Evolutionary conservation across 225 moss, liverwort and hornwort genomes (phyloP).

Genomic region (Ulota crispa): DNA sequence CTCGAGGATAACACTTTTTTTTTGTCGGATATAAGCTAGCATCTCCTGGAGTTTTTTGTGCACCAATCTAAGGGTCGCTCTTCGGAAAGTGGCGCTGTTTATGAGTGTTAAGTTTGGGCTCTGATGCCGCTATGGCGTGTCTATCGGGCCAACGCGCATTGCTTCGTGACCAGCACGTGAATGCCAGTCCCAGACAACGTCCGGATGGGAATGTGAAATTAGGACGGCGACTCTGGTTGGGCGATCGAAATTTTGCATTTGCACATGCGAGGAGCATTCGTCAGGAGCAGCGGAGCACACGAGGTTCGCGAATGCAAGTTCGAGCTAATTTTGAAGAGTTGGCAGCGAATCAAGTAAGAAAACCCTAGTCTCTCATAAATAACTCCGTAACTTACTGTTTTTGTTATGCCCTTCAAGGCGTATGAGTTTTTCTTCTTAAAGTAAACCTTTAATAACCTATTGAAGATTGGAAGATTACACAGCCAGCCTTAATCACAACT

Average conservation of each 20-base stretch:
- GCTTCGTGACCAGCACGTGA: conserved; percentile 17
- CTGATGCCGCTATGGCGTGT: conserved; percentile 23
- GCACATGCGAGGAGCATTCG: not conserved
- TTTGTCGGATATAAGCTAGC: not conserved
- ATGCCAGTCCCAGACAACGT: not conserved
- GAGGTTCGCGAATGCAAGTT: conserved; percentile 23
- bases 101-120: not conserved
- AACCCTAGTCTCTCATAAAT: not conserved
- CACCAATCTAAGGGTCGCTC: not conserved
- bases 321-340: conserved; percentile 56
- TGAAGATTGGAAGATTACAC: not conserved
- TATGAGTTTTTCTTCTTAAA: not conserved
- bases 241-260: conserved; percentile 9
- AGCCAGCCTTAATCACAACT: not conserved
- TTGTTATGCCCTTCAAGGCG: not conserved
- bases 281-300: not conserved
- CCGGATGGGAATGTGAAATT: not conserved
- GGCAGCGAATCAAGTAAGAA: conserved; percentile 48
- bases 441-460: not conserved
- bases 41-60: not conserved
- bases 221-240: conserved; percentile 27
- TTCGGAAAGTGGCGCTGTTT: not conserved
- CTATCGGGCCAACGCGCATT: conserved; percentile 21
- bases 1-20: not conserved
- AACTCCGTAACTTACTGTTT: not conserved